A percentile compares a stretch with the other conserved stretches of the same genome.
These are phyloP conservation scores for Moesziomyces parantarcticus DNA, from an alignment of 1,284 basidiomycete species.

Conservation along the genomic window DNA sequence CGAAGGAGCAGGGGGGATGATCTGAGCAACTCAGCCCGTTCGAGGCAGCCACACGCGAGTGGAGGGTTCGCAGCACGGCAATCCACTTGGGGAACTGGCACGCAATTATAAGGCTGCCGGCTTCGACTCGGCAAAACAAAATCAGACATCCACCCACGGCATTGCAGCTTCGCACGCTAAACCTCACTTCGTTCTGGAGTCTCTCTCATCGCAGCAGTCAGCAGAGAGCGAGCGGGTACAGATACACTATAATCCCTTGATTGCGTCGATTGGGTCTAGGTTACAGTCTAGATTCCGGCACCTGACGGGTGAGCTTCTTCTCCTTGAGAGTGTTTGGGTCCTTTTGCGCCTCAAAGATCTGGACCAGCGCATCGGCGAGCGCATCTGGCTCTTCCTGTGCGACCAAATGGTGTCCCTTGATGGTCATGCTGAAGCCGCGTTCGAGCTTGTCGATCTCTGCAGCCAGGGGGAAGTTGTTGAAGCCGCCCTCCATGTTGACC, in stretches of 20 bases:
- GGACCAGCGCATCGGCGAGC: slow-evolving; percentile 26
- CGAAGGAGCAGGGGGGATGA: not conserved
- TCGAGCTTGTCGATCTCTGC: slow-evolving; percentile 32
- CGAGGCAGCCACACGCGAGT: too few species aligned
- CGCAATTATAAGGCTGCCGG: too few species aligned
- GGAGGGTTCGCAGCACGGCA: too few species aligned
- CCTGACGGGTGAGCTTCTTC: slow-evolving; percentile 31
- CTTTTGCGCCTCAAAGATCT: slow-evolving; percentile 32
- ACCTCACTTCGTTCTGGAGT: too few species aligned
- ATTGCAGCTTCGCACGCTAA: too few species aligned
- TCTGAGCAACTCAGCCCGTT: not conserved
- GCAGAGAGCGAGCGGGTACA: too few species aligned
- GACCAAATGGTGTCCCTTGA: slow-evolving; percentile 54
- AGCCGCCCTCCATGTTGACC: slow-evolving; percentile 40
- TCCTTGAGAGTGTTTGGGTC: slow-evolving; percentile 18
- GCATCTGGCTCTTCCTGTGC: slow-evolving; percentile 55
- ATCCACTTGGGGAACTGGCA: too few species aligned
- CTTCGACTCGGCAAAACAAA: too few species aligned
- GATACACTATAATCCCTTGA: not conserved
- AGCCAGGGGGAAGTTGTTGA: slow-evolving; percentile 22
- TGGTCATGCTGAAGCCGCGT: slow-evolving; percentile 26
- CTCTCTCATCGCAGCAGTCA: too few species aligned
- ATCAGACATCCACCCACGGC: too few species aligned
- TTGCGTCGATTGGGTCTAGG: slow-evolving; percentile 1
- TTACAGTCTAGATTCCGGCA: slow-evolving; percentile 31